phyloP scores from a whole-genome alignment of 768 basidiomycete species.

The Suillus brevipes region DNA sequence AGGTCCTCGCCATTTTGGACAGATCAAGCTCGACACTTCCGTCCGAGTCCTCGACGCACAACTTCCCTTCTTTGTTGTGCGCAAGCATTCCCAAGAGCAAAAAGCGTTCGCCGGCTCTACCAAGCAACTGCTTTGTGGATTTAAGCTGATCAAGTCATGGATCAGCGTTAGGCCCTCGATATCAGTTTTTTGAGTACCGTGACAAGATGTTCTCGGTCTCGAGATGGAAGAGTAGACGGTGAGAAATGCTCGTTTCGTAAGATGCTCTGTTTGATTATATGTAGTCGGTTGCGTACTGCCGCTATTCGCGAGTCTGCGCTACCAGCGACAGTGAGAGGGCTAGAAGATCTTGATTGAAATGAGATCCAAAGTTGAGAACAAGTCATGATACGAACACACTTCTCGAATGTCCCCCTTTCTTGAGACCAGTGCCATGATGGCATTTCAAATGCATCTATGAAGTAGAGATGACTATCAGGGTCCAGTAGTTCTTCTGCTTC shows the following conservation, averaged over 20 bases:
- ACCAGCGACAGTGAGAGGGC: slow-evolving; percentile 70
- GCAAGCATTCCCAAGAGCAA: slow-evolving; percentile 91
- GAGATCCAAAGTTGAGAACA: slow-evolving; percentile 10
- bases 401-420: slow-evolving; percentile 85
- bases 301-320: slow-evolving; percentile 79
- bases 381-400: slow-evolving; percentile 45
- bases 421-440: slow-evolving; percentile 90
- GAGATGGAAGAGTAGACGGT: slow-evolving; percentile 89
- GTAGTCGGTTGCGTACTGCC: slow-evolving; percentile 80
- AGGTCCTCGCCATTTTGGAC: slow-evolving; percentile 67
- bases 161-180: background rate
- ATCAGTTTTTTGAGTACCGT: slow-evolving; percentile 51
- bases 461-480: slow-evolving; percentile 75
- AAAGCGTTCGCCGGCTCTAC: slow-evolving; percentile 87
- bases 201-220: slow-evolving; percentile 83
- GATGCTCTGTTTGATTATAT: slow-evolving; percentile 91
- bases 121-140: slow-evolving; percentile 94
- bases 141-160: slow-evolving; percentile 57
- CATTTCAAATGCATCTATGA: slow-evolving; percentile 95
- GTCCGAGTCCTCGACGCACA: slow-evolving; percentile 93
- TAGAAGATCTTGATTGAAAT: slow-evolving; percentile 43
- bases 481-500: slow-evolving; percentile 65
- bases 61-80: slow-evolving; percentile 84
- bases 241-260: slow-evolving; percentile 97
- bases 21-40: slow-evolving; percentile 89